Evolutionary conservation across 805 yeast genomes (phyloP).

Genomic region (Monosporozyma aerobia): DNA sequence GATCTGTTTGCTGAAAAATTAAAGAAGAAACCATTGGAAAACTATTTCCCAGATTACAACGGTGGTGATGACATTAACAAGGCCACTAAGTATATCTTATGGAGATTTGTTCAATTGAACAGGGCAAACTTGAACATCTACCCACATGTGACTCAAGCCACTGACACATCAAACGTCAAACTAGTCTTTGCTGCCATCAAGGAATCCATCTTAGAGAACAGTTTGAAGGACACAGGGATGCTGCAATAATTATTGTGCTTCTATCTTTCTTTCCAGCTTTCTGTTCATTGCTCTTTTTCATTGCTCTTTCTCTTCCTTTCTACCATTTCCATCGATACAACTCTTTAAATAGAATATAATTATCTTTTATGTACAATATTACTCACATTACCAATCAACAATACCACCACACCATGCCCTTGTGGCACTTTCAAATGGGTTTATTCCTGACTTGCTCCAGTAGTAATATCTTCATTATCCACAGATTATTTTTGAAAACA

Average conservation of each 20-base stretch:
- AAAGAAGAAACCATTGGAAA: slow-evolving; percentile 70
- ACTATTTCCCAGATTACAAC: slow-evolving; percentile 79
- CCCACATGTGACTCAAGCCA: slow-evolving; percentile 91
- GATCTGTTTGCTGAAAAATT: slow-evolving; percentile 84
- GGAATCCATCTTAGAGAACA: slow-evolving; percentile 69
- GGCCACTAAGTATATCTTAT: slow-evolving; percentile 83
- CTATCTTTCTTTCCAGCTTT: neutral
- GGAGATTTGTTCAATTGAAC: slow-evolving; percentile 83
- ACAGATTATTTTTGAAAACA: neutral
- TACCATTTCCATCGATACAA: neutral
- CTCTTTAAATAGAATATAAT: neutral
- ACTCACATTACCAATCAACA: neutral
- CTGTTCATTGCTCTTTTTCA: neutral
- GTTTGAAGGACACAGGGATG: slow-evolving; percentile 68
- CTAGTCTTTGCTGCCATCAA: slow-evolving; percentile 78
- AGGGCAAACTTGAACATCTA: slow-evolving; percentile 72
- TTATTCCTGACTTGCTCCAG: neutral
- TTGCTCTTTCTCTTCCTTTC: neutral
- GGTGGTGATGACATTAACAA: slow-evolving; percentile 86
- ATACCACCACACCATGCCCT: neutral
- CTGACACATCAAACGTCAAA: slow-evolving; percentile 82
- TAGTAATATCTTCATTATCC: neutral
- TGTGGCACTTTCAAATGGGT: neutral
- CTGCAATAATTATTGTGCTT: slow-evolving; percentile 27
- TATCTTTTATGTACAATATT: neutral